Evolutionary conservation across 768 basidiomycete species (phyloP).

Genomic region (Tylopilus felleus): DNA sequence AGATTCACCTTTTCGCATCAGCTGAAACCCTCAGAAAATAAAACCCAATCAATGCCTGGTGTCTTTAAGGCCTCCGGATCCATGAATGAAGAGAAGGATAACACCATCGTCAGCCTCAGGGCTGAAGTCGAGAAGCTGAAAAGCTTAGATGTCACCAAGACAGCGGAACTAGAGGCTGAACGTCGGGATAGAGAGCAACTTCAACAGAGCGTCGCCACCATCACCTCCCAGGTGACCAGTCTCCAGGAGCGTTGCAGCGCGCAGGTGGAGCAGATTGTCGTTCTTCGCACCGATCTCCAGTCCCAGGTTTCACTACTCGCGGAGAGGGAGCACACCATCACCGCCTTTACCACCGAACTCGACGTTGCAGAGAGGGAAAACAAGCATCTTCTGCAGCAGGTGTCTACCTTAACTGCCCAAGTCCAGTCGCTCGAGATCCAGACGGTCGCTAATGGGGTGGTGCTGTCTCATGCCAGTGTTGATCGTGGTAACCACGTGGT

Average conservation of each 20-base stretch:
- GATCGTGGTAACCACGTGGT: too few relatives aligned
- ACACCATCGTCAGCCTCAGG: neutral
- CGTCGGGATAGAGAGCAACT: neutral
- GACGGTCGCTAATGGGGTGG: too few relatives aligned
- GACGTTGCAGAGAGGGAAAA: too few relatives aligned
- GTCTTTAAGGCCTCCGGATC: neutral
- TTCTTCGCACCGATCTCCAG: neutral
- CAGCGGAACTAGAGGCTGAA: too few relatives aligned
- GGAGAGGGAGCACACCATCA: conserved; percentile 3
- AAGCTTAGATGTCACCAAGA: too few relatives aligned
- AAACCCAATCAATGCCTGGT: neutral
- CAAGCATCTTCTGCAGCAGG: too few relatives aligned
- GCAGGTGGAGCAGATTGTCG: neutral
- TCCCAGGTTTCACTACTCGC: neutral
- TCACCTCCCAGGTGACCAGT: neutral
- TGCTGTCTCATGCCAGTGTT: too few relatives aligned
- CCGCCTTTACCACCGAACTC: neutral
- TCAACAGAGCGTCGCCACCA: neutral
- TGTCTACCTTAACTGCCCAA: too few relatives aligned
- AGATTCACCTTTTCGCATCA: neutral
- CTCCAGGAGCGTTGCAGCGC: neutral
- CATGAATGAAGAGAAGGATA: neutral
- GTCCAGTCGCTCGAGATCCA: too few relatives aligned
- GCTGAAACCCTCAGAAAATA: neutral
- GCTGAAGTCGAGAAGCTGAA: too few relatives aligned